phyloP scores from a whole-genome alignment of 805 yeast species.

The Candida parachauliodes region DNA sequence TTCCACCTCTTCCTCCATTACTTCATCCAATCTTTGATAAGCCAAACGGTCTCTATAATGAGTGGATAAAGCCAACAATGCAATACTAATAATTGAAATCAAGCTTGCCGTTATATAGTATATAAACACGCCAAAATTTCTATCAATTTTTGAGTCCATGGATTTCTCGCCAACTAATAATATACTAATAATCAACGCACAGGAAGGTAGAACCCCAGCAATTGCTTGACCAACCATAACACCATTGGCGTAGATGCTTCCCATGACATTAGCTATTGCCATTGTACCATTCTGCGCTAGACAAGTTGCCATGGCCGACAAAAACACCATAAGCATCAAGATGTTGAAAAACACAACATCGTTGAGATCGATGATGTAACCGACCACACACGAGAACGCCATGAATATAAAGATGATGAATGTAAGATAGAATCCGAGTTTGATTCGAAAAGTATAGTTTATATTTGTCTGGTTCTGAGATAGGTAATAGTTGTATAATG shows the following conservation, averaged over 20 bases:
- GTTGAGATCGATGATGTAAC: constrained; percentile 31
- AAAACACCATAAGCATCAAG: constrained; percentile 59
- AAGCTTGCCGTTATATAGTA: constrained; percentile 53
- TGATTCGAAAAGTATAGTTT: constrained; percentile 54
- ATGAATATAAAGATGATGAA: constrained; percentile 54
- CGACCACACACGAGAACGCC: constrained; percentile 47
- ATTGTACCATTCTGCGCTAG: constrained; percentile 85
- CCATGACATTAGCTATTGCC: constrained; percentile 78
- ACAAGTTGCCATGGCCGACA: constrained; percentile 74
- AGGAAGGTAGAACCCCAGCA: constrained; percentile 88
- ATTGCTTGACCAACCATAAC: constrained; percentile 94
- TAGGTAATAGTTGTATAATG: constrained; percentile 54
- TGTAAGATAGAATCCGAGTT: constrained; percentile 58
- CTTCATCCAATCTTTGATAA: constrained; percentile 16
- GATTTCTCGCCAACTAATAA: constrained; percentile 35
- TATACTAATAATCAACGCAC: constrained; percentile 58
- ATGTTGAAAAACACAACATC: constrained; percentile 44
- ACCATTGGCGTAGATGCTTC: constrained; percentile 78
- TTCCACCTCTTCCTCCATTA: constrained; percentile 13
- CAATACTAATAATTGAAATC: constrained; percentile 41
- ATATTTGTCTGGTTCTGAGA: constrained; percentile 64
- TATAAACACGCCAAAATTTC: constrained; percentile 38
- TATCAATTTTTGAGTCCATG: constrained; percentile 23
- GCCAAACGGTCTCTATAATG: constrained; percentile 20
- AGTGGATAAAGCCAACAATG: constrained; percentile 34